Base-by-base conservation (phyloP, 768 basidiomycete genomes). In the Termitomyces sp. region DNA sequence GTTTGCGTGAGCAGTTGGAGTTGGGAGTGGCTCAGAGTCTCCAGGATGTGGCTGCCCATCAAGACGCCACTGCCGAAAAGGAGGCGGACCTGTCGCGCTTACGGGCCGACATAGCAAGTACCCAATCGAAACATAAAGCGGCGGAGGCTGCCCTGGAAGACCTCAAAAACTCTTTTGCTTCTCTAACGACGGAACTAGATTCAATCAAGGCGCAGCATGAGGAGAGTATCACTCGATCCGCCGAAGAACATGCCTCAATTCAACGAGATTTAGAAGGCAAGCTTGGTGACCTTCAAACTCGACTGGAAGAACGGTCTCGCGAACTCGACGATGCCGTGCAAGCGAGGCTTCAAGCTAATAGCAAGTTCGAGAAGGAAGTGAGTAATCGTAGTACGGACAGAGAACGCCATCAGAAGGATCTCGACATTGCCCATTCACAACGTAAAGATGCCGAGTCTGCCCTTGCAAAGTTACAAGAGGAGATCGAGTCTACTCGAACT, bases 351-450 rank as follows among this genome's bases (percentile, higher is more conserved):
- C 68, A 67, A 26, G 65, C 82, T 37, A 66, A 68, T 46, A 57
- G 58, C 42, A 68, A 74, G 35, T 65, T 84, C 5, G 71, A 73
- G 59, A 65, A 72, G 7, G 70, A 78, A 54, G 62, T 65, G 6
- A 68, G 72, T 34, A 65, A 61, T 26, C 74, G 72, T 22, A 60
- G 56, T 46, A 58, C 60, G 34, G 71, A 73, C 26, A 67, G 70
- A 57, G 68, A 71, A 49, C 49, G 57, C 38, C 68, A 72, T 62
- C 64, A 61, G 51, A 57, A 61, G 40, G 70, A 68, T 3, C 61
- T 81, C 55, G 65, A 63, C 44, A 58, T 68, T 14, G 58, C 64
- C 35, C 63, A 60, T 17, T 62, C 63, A 51, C 64, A 66, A 49
- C 61, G 54, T n/a, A 63, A 68, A 19, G 53, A 62, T 26, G 71